phyloP scores from a whole-genome alignment of 345 rosid genomes.

The Geranium rotundifolium region DNA sequence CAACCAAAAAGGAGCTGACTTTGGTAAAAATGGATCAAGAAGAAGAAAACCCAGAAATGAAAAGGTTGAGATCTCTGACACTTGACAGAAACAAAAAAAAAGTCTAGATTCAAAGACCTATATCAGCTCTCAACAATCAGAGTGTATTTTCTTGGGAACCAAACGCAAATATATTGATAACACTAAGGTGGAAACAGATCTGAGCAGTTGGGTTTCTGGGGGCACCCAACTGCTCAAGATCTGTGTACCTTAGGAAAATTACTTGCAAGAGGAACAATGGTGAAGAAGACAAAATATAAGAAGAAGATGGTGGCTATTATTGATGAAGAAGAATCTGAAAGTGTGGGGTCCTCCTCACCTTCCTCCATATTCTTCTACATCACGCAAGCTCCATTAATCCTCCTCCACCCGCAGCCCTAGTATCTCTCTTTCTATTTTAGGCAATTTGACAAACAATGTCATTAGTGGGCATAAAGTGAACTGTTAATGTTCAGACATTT shows the following conservation, averaged over 20 bases:
- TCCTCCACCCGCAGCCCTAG: background rate
- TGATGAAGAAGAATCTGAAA: conserved; percentile 3
- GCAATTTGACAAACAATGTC: conserved; percentile 12
- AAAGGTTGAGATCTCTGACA: conserved; percentile 20
- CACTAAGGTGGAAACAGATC: conserved; percentile 18
- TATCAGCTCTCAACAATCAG: background rate
- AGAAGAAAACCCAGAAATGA: conserved; percentile 3
- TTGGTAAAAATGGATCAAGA: no score
- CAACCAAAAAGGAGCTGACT: no score
- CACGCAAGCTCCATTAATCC: background rate
- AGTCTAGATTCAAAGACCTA: conserved; percentile 40
- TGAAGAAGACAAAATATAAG: background rate
- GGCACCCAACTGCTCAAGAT: conserved; percentile 13
- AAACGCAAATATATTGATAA: background rate
- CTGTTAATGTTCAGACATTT: no score
- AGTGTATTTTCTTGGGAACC: background rate
- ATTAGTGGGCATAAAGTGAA: conserved; percentile 1
- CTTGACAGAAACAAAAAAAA: conserved; percentile 15
- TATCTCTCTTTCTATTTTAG: background rate
- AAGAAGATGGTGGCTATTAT: no score
- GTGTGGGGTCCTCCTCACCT: conserved; percentile 9
- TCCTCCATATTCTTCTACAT: conserved; percentile 9
- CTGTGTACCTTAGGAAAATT: background rate
- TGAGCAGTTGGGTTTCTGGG: conserved; percentile 22
- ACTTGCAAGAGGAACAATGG: background rate